These are phyloP conservation scores for Populus euphratica DNA, from an alignment of 345 rosid genomes.

Conservation along the genomic window DNA sequence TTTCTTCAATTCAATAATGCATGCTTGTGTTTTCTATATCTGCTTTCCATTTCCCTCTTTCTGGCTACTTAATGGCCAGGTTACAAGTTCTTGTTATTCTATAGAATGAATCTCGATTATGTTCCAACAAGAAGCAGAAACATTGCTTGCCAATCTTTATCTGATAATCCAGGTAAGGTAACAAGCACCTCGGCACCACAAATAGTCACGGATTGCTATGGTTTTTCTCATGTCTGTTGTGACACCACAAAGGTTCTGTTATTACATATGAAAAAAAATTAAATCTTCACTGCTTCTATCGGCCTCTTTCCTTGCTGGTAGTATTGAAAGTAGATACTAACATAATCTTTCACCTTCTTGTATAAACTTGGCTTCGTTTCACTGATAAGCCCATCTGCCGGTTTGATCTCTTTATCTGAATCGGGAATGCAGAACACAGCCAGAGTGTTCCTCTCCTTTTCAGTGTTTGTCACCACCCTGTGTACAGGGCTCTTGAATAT, in stretches of 20 bases:
- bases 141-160: not conserved
- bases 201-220: not conserved
- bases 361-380: slow-evolving; percentile 48
- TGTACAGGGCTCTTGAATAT: slow-evolving; percentile 49
- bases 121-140: not conserved
- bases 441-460: slow-evolving; percentile 45
- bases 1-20: no score
- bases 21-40: no score
- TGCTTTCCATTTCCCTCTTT: no score
- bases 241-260: not conserved
- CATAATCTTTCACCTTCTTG: slow-evolving; percentile 47
- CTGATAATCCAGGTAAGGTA: not conserved
- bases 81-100: no score
- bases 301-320: slow-evolving; percentile 47
- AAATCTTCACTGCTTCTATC: slow-evolving; percentile 38
- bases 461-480: slow-evolving; percentile 49
- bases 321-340: slow-evolving; percentile 32
- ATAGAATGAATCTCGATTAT: no score
- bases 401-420: slow-evolving; percentile 23
- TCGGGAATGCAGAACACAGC: slow-evolving; percentile 48
- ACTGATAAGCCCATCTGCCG: slow-evolving; percentile 13
- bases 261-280: not conserved
- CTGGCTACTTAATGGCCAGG: no score
- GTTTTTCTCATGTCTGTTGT: not conserved
- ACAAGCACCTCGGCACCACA: not conserved